Base-by-base conservation (phyloP, 2,329 filamentous ascomycete species). In the Rhynchosporium graminicola region DNA sequence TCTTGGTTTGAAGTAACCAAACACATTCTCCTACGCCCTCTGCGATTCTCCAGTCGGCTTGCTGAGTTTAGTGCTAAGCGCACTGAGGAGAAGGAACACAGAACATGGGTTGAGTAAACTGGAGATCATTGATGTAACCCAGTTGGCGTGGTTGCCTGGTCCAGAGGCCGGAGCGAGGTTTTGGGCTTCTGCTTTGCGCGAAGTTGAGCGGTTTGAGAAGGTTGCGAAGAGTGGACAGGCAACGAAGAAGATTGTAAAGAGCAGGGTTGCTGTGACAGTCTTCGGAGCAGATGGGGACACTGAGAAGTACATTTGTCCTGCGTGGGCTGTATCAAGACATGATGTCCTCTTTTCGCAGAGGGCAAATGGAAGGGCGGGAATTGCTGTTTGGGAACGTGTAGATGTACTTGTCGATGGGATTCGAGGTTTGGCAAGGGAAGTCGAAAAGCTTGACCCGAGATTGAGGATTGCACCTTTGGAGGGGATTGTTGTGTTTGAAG, bases 101-200 rank as follows among this genome's bases (percentile, higher is more conserved):
- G 72, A 66, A 4, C 75, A 77, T 60, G 74, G 76, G 15, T 77
- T 84, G 57, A 77, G 78, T 1, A 75, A 77, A 3, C 76, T 78
- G 13, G 83, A 88, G 60, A 77, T 89, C 29, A 78, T 90, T 62
- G 84, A 83, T 20, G 77, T 87, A 68, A 82, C 84, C 1, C 82
- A 84, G 71, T 75, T 89, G 33, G 82, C 85, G 28, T 90, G 87
- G 87, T 74, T 90, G 0, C 86, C 87, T 0, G 87, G 87, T 0
- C 86, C 86, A 0, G 87, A 89, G 69, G 80, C 80, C 1, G 81
- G 80, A 3, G 74, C 88, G 67, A 77, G 85, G 31, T 87, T 82
- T 61, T 84, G 80, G 82, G 77, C 81, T 20, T 59, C 63, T 31
- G 71, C 69, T 2, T 52, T 63, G 13, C 57, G 54, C 9, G 72